Conservation (phyloP, 208 protist genomes). For the Leishmania mexicana region DNA sequence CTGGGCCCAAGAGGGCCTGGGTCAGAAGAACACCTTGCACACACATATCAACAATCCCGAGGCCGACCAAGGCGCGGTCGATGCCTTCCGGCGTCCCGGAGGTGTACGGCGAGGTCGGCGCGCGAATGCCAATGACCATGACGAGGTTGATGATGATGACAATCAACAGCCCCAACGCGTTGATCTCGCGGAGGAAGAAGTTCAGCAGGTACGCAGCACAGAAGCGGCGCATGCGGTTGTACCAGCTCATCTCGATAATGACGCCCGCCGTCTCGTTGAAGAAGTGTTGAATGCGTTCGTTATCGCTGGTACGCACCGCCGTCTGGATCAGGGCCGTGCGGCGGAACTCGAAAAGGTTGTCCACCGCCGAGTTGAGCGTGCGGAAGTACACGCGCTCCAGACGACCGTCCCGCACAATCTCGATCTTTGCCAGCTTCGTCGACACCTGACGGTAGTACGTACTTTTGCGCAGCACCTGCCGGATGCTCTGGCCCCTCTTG, state of each 20-base stretch:
- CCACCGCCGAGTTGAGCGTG: constrained; percentile 36
- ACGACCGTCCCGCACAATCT: constrained; percentile 51
- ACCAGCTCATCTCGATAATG: constrained; percentile 62
- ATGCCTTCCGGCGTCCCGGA: constrained; percentile 31
- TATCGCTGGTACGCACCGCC: constrained; percentile 60
- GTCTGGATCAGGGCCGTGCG: constrained; percentile 36
- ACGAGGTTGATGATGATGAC: constrained; percentile 58
- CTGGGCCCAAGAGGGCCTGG: constrained; percentile 44
- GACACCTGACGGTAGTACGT: constrained; percentile 40
- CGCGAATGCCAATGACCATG: constrained; percentile 46
- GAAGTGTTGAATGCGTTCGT: constrained; percentile 60
- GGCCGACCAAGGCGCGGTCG: constrained; percentile 22
- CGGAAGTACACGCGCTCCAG: constrained; percentile 82
- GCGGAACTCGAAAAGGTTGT: constrained; percentile 44
- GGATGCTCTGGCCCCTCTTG: constrained; percentile 47
- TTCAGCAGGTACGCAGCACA: constrained; percentile 43
- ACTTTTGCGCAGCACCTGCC: constrained; percentile 48
- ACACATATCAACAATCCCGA: constrained; percentile 46
- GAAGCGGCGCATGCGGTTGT: constrained; percentile 40
- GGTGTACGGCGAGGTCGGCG: constrained; percentile 41
- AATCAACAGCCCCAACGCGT: constrained; percentile 37
- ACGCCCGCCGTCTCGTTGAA: constrained; percentile 43
- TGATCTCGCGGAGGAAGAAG: constrained; percentile 45
- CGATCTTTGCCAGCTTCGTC: constrained; percentile 59
- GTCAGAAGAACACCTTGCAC: constrained; percentile 44